Base-by-base conservation (phyloP, 2,329 filamentous ascomycete genomes). In the Curvularia eragrostidis region DNA sequence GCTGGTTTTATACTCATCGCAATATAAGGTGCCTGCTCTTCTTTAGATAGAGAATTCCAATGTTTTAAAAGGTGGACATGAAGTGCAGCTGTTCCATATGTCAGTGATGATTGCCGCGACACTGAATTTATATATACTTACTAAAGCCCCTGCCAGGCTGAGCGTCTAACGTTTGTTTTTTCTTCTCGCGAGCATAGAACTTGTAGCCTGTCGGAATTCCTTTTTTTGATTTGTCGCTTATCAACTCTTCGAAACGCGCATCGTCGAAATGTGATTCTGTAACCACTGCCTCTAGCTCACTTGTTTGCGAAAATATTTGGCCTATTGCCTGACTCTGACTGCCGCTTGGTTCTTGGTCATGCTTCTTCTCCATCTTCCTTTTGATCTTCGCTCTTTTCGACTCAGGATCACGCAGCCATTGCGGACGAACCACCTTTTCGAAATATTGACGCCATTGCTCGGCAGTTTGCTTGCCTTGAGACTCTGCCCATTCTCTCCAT, bases 361-460 rank as follows among this genome's bases (percentile, higher is more conserved):
- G 21, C 36, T 59, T 64, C n/a, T 65, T 36, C 9, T 61, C 52
- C 2, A 71, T 58, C 39, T 55, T 64, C 43, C 57, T 56, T 34
- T 48, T 67, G 9, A 75, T 67, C n/a, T 56, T 44, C 10, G 66
- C 48, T 36, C 64, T 66, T 54, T 74, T 74, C 38, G 42, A 61
- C 1, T 36, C 41, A 3, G 68, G 56, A 54, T 76, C 74, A 10
- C 54, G 52, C 18, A 65, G 34, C 72, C 72, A 76, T 34, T 73
- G 68, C 7, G 72, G 73, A 23, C 58, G 59, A 10, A 77, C 72
- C 3, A 71, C 65, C 43, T 73, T 72, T 34, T 75, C 72, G 18
- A 71, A 76, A 50, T 74, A 77, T 49, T 75, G 68, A 48, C 59
- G 65, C 73, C 73, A 77, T 42, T 75, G 67, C 34, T 69, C 62